These are phyloP conservation scores for Xylariales sp. DNA, from an alignment of 2,329 filamentous ascomycete genomes.

Conservation along the genomic window DNA sequence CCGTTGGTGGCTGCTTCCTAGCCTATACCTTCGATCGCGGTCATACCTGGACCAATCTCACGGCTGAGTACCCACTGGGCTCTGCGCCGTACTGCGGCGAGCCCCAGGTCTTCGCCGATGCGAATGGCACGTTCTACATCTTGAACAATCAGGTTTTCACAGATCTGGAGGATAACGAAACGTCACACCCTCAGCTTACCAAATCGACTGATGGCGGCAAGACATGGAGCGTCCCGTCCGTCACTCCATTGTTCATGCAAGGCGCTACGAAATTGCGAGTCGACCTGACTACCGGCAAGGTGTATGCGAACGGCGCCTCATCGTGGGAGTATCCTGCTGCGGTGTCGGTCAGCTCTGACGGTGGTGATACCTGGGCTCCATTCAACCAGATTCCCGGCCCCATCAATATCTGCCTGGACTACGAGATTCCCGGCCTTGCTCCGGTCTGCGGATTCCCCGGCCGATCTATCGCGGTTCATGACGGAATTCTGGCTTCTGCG, in stretches of 20 bases:
- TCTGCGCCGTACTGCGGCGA: neutral
- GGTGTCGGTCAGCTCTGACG: neutral
- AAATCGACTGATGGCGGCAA: neutral
- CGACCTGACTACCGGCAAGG: neutral
- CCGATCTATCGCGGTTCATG: neutral
- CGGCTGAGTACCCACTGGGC: neutral
- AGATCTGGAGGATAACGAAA: neutral
- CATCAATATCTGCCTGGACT: neutral
- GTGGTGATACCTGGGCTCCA: neutral
- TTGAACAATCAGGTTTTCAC: constrained; percentile 1
- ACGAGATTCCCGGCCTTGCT: neutral
- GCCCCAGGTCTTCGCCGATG: neutral
- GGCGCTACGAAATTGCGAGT: neutral
- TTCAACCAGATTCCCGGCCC: neutral
- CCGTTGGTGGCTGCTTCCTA: neutral
- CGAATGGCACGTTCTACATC: constrained; percentile 1
- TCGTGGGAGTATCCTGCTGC: constrained; percentile 1
- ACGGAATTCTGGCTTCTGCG: neutral
- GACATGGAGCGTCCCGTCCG: neutral
- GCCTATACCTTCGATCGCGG: constrained; percentile 1
- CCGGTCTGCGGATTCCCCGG: neutral
- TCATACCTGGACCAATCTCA: neutral
- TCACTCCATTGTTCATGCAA: neutral
- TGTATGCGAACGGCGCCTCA: neutral
- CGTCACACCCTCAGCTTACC: neutral